Conservation (phyloP, 805 yeast genomes). For the Clavispora phyllophila region DNA sequence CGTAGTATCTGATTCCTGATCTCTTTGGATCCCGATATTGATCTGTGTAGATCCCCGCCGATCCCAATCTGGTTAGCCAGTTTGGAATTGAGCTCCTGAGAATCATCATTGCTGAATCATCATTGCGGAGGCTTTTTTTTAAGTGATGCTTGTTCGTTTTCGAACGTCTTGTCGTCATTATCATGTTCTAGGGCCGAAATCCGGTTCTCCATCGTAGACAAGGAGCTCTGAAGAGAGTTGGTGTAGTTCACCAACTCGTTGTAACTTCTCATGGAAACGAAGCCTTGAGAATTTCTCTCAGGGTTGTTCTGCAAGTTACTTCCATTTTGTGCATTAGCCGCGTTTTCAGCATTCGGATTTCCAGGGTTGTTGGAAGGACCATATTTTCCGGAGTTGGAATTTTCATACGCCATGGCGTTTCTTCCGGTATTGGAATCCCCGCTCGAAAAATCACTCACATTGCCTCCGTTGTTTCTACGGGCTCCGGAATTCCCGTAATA, state of each 20-base stretch:
- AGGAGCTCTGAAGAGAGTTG: slow-evolving; percentile 24
- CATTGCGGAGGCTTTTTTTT: background rate
- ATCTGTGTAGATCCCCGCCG: background rate
- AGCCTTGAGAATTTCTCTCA: background rate
- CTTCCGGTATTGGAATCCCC: too few species aligned
- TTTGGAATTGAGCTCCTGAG: too few species aligned
- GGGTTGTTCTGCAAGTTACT: background rate
- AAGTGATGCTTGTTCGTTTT: too few species aligned
- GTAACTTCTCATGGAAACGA: slow-evolving; percentile 25
- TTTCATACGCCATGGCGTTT: background rate
- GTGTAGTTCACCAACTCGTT: slow-evolving; percentile 33
- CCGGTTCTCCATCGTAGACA: slow-evolving; percentile 8
- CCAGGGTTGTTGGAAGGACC: background rate
- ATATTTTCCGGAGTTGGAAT: background rate
- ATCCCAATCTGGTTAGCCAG: too few species aligned
- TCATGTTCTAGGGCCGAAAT: slow-evolving; percentile 5
- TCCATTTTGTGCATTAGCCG: too few species aligned
- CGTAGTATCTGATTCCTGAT: background rate
- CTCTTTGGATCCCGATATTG: background rate
- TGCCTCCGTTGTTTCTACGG: too few species aligned
- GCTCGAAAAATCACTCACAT: too few species aligned
- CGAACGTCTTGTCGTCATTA: too few species aligned
- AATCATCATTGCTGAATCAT: too few species aligned
- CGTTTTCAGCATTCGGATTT: too few species aligned
- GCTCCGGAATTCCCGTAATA: background rate